Conservation (phyloP, 169 alveolate species). For the Nephromyces sp. region DNA sequence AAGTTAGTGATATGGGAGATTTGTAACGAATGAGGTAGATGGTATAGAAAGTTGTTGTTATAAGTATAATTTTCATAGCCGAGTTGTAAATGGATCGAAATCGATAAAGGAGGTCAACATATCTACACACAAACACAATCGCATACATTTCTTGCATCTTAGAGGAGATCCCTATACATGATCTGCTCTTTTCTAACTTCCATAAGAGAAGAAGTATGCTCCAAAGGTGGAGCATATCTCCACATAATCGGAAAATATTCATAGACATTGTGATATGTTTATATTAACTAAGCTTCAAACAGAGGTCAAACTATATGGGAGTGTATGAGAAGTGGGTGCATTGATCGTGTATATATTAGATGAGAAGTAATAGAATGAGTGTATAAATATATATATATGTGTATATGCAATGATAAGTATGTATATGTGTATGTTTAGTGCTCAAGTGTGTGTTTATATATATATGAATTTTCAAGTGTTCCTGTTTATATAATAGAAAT, state of each 20-base stretch:
- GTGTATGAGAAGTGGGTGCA: too few relatives aligned
- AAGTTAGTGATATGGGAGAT: constrained; percentile 75
- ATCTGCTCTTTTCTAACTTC: constrained; percentile 76
- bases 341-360: too few relatives aligned
- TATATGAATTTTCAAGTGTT: too few relatives aligned
- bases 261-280: constrained; percentile 39
- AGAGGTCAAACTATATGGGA: too few relatives aligned
- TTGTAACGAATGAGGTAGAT: constrained; percentile 68
- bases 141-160: constrained; percentile 90
- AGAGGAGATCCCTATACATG: constrained; percentile 83
- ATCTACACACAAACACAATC: constrained; percentile 81
- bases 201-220: constrained; percentile 78
- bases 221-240: constrained; percentile 83
- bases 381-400: too few relatives aligned
- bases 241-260: constrained; percentile 83
- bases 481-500: too few relatives aligned
- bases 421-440: too few relatives aligned
- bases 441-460: too few relatives aligned
- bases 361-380: too few relatives aligned
- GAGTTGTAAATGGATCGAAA: constrained; percentile 83
- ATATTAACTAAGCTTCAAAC: too few relatives aligned
- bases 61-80: constrained; percentile 78
- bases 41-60: constrained; percentile 70
- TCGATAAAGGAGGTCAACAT: constrained; percentile 65
- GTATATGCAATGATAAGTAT: too few relatives aligned